Evolutionary conservation across 306 rosid species (phyloP).

Genomic region (Cucumis melo): DNA sequence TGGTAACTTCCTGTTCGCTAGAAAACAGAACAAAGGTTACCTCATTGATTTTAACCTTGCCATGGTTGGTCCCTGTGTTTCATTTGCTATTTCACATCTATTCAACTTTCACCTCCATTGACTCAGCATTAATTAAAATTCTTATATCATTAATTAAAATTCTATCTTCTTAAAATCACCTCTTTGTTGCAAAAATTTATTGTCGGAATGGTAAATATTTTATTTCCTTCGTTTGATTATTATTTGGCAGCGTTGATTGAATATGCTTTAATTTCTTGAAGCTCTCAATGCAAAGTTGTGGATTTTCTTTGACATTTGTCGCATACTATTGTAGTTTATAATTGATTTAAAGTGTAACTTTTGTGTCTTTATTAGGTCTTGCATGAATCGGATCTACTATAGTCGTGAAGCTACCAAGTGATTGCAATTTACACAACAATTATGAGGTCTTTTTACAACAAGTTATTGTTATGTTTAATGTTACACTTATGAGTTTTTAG

Average conservation of each 20-base stretch:
- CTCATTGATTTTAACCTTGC: constrained; percentile 91
- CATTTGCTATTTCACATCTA: background rate
- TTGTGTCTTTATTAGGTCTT: too few relatives aligned
- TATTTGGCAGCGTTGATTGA: background rate
- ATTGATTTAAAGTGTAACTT: too few relatives aligned
- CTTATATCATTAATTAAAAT: too few relatives aligned
- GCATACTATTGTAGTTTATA: too few relatives aligned
- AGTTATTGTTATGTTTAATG: too few relatives aligned
- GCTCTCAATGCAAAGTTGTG: background rate
- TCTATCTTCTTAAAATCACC: too few relatives aligned
- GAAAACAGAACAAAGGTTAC: constrained; percentile 57
- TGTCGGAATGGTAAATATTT: background rate
- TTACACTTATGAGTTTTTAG: too few relatives aligned
- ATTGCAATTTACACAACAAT: too few relatives aligned
- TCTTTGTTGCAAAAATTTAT: background rate
- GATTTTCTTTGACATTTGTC: too few relatives aligned
- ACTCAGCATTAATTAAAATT: background rate
- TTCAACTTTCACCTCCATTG: background rate
- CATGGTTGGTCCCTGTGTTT: constrained; percentile 28
- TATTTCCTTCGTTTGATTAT: background rate
- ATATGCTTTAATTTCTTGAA: background rate
- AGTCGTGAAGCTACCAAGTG: too few relatives aligned
- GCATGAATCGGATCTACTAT: too few relatives aligned
- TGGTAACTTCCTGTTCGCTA: constrained; percentile 85
- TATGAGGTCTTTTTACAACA: too few relatives aligned